Percentiles rank a stretch among this genome's conserved stretches.
These are phyloP conservation scores for Cryptosporidium baileyi DNA, from an alignment of 169 alveolate species.

Conservation along the genomic window DNA sequence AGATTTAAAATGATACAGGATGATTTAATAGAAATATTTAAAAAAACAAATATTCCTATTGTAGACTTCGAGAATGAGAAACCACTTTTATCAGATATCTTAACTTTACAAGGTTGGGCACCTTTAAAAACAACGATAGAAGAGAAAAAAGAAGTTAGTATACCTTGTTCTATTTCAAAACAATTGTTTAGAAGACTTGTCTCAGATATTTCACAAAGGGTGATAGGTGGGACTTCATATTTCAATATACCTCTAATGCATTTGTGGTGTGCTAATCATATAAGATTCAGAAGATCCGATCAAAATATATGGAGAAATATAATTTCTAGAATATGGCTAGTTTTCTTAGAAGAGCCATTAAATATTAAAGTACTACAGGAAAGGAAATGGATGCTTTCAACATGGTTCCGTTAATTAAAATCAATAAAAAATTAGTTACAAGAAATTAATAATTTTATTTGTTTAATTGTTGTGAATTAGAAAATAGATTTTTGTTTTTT, in stretches of 20 bases:
- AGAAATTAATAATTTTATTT: too few species aligned
- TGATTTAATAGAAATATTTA: slow-evolving; percentile 17
- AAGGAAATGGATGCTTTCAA: slow-evolving; percentile 22
- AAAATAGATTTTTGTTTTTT: too few species aligned
- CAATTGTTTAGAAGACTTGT: slow-evolving; percentile 42
- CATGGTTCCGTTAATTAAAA: slow-evolving; percentile 51
- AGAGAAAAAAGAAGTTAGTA: slow-evolving; percentile 12
- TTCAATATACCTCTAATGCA: slow-evolving; percentile 42
- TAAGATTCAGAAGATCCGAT: slow-evolving; percentile 24
- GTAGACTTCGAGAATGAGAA: slow-evolving; percentile 46
- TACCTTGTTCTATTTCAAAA: slow-evolving; percentile 57
- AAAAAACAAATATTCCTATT: slow-evolving; percentile 1
- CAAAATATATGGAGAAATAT: slow-evolving; percentile 59
- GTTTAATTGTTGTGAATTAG: too few species aligned
- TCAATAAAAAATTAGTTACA: too few species aligned
- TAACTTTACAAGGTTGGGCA: slow-evolving; percentile 54
- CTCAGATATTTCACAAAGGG: slow-evolving; percentile 63
- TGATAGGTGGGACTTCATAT: slow-evolving; percentile 58
- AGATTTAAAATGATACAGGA: slow-evolving; percentile 32
- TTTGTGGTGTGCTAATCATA: slow-evolving; percentile 63
- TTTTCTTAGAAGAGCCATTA: slow-evolving; percentile 43
- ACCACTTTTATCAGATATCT: slow-evolving; percentile 32
- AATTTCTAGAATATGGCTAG: slow-evolving; percentile 44
- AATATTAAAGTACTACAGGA: neutral
- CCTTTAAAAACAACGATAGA: slow-evolving; percentile 42